A percentile compares a stretch with the other conserved stretches of the same genome.
Evolutionary conservation across 2,329 filamentous ascomycete species (phyloP).

Genomic region (Phaeosphaeriaceae sp.): DNA sequence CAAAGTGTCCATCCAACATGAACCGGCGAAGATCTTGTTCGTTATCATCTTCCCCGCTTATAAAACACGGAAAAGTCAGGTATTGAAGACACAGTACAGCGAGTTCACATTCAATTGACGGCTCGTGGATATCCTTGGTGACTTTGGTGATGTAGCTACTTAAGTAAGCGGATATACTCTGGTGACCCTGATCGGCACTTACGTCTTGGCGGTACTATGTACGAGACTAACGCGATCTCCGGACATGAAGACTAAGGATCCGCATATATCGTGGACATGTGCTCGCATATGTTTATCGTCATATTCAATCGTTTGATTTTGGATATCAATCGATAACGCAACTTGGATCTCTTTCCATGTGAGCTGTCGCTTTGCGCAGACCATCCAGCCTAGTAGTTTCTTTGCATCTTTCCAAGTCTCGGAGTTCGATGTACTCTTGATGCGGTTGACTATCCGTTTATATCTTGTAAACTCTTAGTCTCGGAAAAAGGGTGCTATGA

Average conservation of each 20-base stretch:
- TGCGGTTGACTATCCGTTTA: conserved; percentile 29
- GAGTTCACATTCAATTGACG: conserved; percentile 33
- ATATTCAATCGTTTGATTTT: conserved; percentile 25
- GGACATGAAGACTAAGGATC: conserved; percentile 13
- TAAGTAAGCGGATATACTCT: conserved; percentile 1
- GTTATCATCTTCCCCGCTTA: conserved; percentile 13
- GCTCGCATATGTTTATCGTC: conserved; percentile 22
- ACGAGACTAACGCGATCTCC: conserved; percentile 23
- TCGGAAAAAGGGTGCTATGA: neutral
- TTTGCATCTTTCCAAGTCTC: conserved; percentile 23
- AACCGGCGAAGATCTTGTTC: conserved; percentile 13
- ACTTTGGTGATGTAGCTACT: conserved; percentile 27
- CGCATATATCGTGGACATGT: conserved; percentile 36
- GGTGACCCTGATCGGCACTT: neutral
- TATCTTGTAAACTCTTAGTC: conserved; percentile 18
- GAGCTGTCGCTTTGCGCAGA: conserved; percentile 35
- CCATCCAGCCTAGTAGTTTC: conserved; percentile 34
- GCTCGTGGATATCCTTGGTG: conserved; percentile 24
- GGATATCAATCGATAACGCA: conserved; percentile 29
- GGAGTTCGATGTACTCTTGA: conserved; percentile 12
- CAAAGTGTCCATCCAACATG: conserved; percentile 27
- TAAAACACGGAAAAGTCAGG: conserved; percentile 31
- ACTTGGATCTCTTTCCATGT: conserved; percentile 37
- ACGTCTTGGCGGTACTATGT: conserved; percentile 32
- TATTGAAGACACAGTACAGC: conserved; percentile 34